Conservation (phyloP, 352 stramenopile species). For the Phytopythium mirpurense region DNA sequence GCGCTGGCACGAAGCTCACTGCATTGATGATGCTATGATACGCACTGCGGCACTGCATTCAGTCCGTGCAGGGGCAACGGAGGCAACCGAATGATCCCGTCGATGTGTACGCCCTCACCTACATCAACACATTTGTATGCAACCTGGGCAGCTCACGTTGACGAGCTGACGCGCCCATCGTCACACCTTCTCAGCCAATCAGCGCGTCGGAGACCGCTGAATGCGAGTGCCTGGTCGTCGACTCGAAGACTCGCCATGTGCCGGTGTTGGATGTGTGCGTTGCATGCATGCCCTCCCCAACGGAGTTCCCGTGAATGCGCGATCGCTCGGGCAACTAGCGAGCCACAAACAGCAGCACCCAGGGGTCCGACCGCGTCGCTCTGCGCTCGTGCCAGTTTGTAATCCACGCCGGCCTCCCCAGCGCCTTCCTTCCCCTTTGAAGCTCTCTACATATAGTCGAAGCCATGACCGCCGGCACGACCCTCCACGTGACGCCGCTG, state of each 20-base stretch:
- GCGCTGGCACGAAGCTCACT: too few species aligned
- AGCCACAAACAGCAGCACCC: background rate
- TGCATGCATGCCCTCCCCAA: background rate
- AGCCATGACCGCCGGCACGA: slow-evolving; percentile 12
- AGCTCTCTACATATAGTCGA: background rate
- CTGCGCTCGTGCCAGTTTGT: background rate
- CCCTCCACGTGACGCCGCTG: slow-evolving; percentile 16
- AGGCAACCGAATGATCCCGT: too few species aligned
- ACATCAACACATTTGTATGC: too few species aligned
- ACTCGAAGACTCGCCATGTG: too few species aligned
- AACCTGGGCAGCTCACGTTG: background rate
- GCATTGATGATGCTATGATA: too few species aligned
- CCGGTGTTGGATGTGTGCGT: too few species aligned
- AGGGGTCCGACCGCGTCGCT: background rate
- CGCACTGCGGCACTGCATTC: too few species aligned
- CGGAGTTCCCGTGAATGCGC: background rate
- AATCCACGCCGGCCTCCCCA: background rate
- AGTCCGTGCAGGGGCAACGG: too few species aligned
- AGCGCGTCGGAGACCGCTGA: background rate
- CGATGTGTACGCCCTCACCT: too few species aligned
- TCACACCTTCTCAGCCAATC: background rate
- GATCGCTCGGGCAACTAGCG: background rate
- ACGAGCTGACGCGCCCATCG: background rate
- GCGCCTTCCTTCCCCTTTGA: background rate
- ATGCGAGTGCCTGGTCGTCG: background rate